Percentiles rank a stretch among this genome's conserved stretches.
Evolutionary conservation across 2,329 filamentous ascomycete genomes (phyloP).

Genomic region (Talaromyces piceae): DNA sequence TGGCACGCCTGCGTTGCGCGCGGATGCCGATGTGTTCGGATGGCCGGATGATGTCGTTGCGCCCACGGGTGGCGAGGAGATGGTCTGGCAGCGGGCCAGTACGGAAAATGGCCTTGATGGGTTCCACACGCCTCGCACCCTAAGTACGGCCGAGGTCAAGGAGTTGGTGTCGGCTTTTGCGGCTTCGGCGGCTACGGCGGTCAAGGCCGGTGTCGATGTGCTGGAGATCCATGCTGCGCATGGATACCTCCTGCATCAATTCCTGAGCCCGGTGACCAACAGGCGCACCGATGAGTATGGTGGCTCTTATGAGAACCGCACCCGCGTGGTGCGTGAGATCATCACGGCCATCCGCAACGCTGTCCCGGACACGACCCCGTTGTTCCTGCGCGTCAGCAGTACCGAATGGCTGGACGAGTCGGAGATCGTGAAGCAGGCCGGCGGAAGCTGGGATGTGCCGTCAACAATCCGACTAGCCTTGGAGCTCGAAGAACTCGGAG

Average conservation of each 20-base stretch:
- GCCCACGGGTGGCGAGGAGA: constrained; percentile 36
- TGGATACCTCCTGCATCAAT: constrained; percentile 65
- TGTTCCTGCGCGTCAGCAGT: constrained; percentile 63
- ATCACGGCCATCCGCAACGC: constrained; percentile 30
- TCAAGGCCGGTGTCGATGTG: constrained; percentile 64
- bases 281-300: constrained; percentile 51
- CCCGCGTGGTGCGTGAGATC: constrained; percentile 58
- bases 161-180: constrained; percentile 55
- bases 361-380: constrained; percentile 60
- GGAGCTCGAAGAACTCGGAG: constrained; percentile 32
- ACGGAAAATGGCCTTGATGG: constrained; percentile 33
- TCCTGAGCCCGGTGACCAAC: constrained; percentile 63
- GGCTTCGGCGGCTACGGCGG: constrained; percentile 49
- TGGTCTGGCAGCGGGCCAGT: constrained; percentile 54
- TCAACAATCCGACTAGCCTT: constrained; percentile 35
- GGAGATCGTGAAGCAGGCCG: constrained; percentile 13
- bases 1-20: constrained; percentile 15
- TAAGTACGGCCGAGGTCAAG: constrained; percentile 61
- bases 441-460: constrained; percentile 33
- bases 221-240: constrained; percentile 75
- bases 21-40: constrained; percentile 47
- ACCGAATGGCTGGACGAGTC: constrained; percentile 62
- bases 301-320: constrained; percentile 54
- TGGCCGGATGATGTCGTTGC: constrained; percentile 45
- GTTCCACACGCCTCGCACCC: constrained; percentile 56